Conservation (phyloP, 495 filamentous ascomycete species). For the Staphylotrichum tortipilum region DNA sequence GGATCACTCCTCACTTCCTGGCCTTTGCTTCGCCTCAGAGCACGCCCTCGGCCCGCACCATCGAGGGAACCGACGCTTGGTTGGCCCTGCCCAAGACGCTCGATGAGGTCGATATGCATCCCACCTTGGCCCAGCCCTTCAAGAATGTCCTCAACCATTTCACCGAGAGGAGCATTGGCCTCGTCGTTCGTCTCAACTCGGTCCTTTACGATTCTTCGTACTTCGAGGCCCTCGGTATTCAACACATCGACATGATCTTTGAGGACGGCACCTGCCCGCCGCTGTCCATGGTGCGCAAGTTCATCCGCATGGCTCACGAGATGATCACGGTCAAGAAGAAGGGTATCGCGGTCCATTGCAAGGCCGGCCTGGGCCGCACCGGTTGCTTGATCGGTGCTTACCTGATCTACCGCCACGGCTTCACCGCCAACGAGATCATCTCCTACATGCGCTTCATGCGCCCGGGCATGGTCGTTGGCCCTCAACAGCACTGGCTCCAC, state of each 20-base stretch:
- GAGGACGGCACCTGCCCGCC: slow-evolving; percentile 95
- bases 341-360: slow-evolving; percentile 95
- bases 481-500: slow-evolving; percentile 99
- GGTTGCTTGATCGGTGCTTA: slow-evolving; percentile 94
- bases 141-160: slow-evolving; percentile 94
- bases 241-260: slow-evolving; percentile 98
- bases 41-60: slow-evolving; percentile 60
- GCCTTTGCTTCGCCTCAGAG: slow-evolving; percentile 94
- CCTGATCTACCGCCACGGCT: slow-evolving; percentile 95
- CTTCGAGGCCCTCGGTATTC: slow-evolving; percentile 90
- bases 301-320: slow-evolving; percentile 89
- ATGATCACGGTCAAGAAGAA: slow-evolving; percentile 82
- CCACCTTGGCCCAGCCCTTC: slow-evolving; percentile 68
- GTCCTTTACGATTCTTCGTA: slow-evolving; percentile 90
- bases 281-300: slow-evolving; percentile 74
- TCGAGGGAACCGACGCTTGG: slow-evolving; percentile 61
- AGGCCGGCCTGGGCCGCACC: slow-evolving; percentile 92
- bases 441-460: slow-evolving; percentile 99
- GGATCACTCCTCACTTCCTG: slow-evolving; percentile 89
- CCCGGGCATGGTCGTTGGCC: slow-evolving; percentile 97
- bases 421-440: slow-evolving; percentile 96
- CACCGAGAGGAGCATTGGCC: slow-evolving; percentile 69
- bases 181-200: slow-evolving; percentile 92
- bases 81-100: slow-evolving; percentile 59
- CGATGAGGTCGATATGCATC: slow-evolving; percentile 52